These are phyloP conservation scores for Clavariopsis aquatica DNA, from an alignment of 495 filamentous ascomycete species.

Conservation along the genomic window DNA sequence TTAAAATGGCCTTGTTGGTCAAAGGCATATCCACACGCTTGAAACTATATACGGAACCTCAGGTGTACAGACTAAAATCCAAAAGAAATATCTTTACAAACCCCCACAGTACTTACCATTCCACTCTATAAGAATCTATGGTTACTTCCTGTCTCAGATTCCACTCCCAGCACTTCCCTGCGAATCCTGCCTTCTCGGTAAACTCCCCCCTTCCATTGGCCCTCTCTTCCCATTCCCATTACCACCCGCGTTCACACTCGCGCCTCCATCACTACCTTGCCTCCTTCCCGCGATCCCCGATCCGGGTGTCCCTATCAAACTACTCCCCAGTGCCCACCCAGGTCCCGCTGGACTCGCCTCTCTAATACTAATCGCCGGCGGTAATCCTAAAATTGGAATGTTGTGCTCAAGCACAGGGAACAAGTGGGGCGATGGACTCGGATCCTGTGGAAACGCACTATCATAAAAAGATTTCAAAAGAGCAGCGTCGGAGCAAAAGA, in stretches of 20 bases:
- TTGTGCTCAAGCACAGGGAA: conserved; percentile 44
- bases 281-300: conserved; percentile 22
- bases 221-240: conserved; percentile 1
- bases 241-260: not conserved
- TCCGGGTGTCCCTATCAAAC: conserved; percentile 5
- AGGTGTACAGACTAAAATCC: no score
- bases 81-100: no score
- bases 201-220: not conserved
- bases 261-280: conserved; percentile 26
- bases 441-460: conserved; percentile 31
- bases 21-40: no score
- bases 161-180: conserved; percentile 3
- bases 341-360: conserved; percentile 31
- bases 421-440: conserved; percentile 24
- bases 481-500: conserved; percentile 38
- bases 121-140: no score
- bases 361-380: conserved; percentile 41
- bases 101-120: no score
- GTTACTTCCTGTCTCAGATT: no score
- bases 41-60: no score
- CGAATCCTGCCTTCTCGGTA: not conserved
- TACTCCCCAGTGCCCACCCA: conserved; percentile 3
- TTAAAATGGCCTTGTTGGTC: no score
- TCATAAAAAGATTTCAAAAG: conserved; percentile 41
- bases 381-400: conserved; percentile 48